phyloP scores from a whole-genome alignment of 768 basidiomycete species.

The Xanthoconium stramineum region DNA sequence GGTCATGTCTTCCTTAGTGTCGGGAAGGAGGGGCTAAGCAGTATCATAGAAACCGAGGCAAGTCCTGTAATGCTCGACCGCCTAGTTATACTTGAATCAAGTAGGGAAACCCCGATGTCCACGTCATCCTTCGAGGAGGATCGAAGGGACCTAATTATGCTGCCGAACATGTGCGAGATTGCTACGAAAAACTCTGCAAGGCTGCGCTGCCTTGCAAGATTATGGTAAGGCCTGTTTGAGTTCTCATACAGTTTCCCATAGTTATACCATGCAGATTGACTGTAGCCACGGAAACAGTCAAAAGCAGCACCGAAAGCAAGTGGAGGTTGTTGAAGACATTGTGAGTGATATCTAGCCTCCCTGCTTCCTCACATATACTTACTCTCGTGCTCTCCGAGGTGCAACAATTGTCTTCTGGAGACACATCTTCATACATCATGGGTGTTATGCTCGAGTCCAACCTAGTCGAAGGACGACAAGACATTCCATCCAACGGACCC shows the following conservation, averaged over 20 bases:
- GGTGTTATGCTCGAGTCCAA: constrained; percentile 97
- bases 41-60: constrained; percentile 92
- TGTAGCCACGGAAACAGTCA: constrained; percentile 96
- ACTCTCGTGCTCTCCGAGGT: constrained; percentile 43
- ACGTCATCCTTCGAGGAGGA: constrained; percentile 93
- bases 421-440: constrained; percentile 74
- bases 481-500: constrained; percentile 72
- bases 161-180: constrained; percentile 74
- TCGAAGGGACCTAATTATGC: constrained; percentile 86
- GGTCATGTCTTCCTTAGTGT: constrained; percentile 97
- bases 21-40: constrained; percentile 92
- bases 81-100: constrained; percentile 3
- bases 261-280: constrained; percentile 60
- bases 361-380: constrained; percentile 5
- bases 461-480: constrained; percentile 82
- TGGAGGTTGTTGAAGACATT: constrained; percentile 86
- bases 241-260: not conserved
- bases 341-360: constrained; percentile 42
- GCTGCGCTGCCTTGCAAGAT: constrained; percentile 75
- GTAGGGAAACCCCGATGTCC: constrained; percentile 87
- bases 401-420: constrained; percentile 64
- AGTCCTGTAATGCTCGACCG: constrained; percentile 9
- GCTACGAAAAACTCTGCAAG: constrained; percentile 71
- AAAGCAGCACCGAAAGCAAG: constrained; percentile 88
- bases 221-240: constrained; percentile 58